These are phyloP conservation scores for Saturnispora quitensis DNA, from an alignment of 805 yeast genomes.

Conservation along the genomic window DNA sequence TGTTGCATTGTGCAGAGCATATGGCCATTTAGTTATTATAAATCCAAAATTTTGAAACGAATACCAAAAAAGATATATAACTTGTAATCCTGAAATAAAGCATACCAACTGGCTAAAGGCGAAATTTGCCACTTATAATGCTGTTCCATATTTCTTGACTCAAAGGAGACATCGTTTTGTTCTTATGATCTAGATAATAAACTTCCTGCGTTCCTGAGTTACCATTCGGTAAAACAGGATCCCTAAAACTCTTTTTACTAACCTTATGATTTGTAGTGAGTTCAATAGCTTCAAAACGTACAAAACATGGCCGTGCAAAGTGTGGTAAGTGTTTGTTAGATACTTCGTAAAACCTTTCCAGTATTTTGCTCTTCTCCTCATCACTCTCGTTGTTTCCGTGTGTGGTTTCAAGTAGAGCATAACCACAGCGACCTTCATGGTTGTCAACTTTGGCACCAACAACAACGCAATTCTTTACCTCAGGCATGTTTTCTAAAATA, in stretches of 20 bases:
- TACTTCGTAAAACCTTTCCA: constrained; percentile 31
- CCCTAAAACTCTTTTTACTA: constrained; percentile 56
- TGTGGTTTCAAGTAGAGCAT: constrained; percentile 58
- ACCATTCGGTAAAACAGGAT: constrained; percentile 64
- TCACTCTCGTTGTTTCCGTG: constrained; percentile 19
- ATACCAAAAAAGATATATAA: not conserved
- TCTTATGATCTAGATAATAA: constrained; percentile 51
- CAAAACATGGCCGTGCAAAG: constrained; percentile 78
- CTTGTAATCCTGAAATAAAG: too few relatives aligned
- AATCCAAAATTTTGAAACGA: not conserved
- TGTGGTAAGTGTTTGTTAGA: constrained; percentile 50
- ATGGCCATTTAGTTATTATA: not conserved
- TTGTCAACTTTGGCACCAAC: constrained; percentile 80
- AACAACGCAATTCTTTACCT: constrained; percentile 62
- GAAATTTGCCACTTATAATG: constrained; percentile 18
- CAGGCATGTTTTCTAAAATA: constrained; percentile 33
- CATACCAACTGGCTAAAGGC: not conserved
- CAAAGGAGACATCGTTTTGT: constrained; percentile 46
- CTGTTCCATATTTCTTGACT: constrained; percentile 47
- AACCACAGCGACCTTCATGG: constrained; percentile 94
- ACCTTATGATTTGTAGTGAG: constrained; percentile 79
- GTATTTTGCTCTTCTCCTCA: constrained; percentile 23
- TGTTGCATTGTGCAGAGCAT: not conserved
- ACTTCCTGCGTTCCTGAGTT: constrained; percentile 47
- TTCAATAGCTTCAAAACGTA: constrained; percentile 59